Evolutionary conservation across 257 asterid genomes (phyloP).

Genomic region (Verbascum thapsus): DNA sequence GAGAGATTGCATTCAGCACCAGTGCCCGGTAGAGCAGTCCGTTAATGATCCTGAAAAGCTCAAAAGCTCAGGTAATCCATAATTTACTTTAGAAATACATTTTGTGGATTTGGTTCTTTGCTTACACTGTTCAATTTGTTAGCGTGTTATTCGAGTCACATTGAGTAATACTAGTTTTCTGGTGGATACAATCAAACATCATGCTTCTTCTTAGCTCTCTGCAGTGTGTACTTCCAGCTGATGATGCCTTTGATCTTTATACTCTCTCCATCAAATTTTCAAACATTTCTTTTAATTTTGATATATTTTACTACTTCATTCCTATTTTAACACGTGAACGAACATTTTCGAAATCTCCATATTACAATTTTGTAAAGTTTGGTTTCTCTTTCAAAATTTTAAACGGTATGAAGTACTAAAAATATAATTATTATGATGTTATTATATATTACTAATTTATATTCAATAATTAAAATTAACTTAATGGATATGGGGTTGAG

Average conservation of each 20-base stretch:
- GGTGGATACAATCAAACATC: background rate
- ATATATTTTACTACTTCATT: background rate
- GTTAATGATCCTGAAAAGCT: conserved; percentile 74
- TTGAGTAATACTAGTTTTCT: background rate
- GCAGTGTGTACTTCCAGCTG: background rate
- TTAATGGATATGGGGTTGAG: too few species aligned
- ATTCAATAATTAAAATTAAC: too few species aligned
- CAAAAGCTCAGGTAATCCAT: conserved; percentile 63
- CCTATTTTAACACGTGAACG: conserved; percentile 2
- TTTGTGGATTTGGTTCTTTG: background rate
- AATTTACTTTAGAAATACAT: background rate
- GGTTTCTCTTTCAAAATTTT: background rate
- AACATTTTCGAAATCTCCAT: background rate
- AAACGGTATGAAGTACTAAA: background rate
- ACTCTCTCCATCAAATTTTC: background rate
- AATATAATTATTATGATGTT: too few species aligned
- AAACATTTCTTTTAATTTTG: background rate
- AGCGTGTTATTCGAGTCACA: background rate
- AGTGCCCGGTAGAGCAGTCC: conserved; percentile 84
- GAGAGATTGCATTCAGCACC: conserved; percentile 87
- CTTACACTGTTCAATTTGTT: background rate
- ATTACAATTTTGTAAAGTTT: background rate
- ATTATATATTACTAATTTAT: too few species aligned
- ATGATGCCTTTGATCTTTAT: conserved; percentile 9
- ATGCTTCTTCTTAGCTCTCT: too few species aligned